These are phyloP conservation scores for Cyclostephanos invisitatus DNA, from an alignment of 108 stramenopile species.

Conservation along the genomic window DNA sequence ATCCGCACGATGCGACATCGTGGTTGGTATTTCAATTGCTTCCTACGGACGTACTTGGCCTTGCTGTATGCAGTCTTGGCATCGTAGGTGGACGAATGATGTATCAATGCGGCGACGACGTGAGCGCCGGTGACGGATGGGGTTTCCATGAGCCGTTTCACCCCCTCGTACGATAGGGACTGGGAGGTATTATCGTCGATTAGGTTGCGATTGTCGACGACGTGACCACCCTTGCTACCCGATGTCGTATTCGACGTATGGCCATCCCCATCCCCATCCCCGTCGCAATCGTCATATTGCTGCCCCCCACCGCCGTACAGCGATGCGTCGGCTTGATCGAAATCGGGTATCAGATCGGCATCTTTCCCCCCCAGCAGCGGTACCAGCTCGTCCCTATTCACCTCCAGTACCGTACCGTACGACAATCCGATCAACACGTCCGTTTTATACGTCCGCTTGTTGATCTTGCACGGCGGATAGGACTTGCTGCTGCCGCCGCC, in stretches of 20 bases:
- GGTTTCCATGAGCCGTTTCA: conserved; percentile 45
- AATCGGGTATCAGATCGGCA: conserved; percentile 51
- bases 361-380: conserved; percentile 67
- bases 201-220: conserved; percentile 78
- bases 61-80: conserved; percentile 85
- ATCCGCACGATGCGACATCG: conserved; percentile 80
- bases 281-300: conserved; percentile 5
- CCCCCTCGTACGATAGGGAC: conserved; percentile 41
- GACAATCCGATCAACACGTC: conserved; percentile 66
- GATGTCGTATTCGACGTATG: too few relatives aligned
- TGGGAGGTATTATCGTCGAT: conserved; percentile 80
- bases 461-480: conserved; percentile 74
- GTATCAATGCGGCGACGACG: conserved; percentile 75
- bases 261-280: not conserved
- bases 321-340: not conserved
- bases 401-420: conserved; percentile 84
- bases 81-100: conserved; percentile 78
- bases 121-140: conserved; percentile 54
- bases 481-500: too few relatives aligned
- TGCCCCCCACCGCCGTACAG: too few relatives aligned
- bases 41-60: conserved; percentile 81
- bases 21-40: conserved; percentile 80
- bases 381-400: conserved; percentile 43
- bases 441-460: conserved; percentile 73
- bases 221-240: conserved; percentile 30